These are phyloP conservation scores for Petasospora fabianii DNA, from an alignment of 1,139 yeast species.

Conservation along the genomic window DNA sequence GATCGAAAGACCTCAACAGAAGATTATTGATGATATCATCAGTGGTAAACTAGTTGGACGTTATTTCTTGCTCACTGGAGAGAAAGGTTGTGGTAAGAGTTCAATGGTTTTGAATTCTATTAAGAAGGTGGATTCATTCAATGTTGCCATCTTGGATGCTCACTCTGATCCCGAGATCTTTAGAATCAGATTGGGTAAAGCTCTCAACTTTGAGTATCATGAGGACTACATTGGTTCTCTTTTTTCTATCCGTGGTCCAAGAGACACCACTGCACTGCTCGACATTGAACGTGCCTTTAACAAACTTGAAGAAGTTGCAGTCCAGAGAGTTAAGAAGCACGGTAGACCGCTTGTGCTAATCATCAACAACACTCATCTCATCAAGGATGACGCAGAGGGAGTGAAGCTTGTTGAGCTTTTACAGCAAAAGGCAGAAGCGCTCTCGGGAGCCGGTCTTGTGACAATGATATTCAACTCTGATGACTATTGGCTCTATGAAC, in stretches of 20 bases:
- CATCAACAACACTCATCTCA: constrained; percentile 72
- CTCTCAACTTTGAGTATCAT: constrained; percentile 66
- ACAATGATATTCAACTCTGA: constrained; percentile 78
- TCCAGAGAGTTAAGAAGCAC: constrained; percentile 39
- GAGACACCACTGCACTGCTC: constrained; percentile 78
- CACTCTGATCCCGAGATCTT: constrained; percentile 86
- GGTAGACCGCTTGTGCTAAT: constrained; percentile 62
- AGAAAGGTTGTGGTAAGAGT: constrained; percentile 85
- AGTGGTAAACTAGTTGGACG: constrained; percentile 62
- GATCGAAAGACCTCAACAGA: constrained; percentile 72
- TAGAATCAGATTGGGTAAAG: constrained; percentile 71
- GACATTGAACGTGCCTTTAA: constrained; percentile 83
- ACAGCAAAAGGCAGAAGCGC: constrained; percentile 79
- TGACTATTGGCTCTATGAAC: constrained; percentile 85
- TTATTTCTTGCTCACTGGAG: constrained; percentile 72
- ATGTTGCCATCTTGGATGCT: constrained; percentile 75
- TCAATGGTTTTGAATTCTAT: constrained; percentile 49
- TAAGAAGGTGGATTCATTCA: constrained; percentile 57
- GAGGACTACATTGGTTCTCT: constrained; percentile 83
- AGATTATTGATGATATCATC: constrained; percentile 59
- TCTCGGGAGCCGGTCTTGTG: constrained; percentile 73
- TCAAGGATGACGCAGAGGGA: constrained; percentile 68
- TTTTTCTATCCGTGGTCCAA: constrained; percentile 79
- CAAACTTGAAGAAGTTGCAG: constrained; percentile 71
- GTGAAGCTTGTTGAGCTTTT: constrained; percentile 65